Evolutionary conservation across 768 basidiomycete species (phyloP), one percentile per base, ranked within the genome.

Genomic region (Russula sp.): DNA sequence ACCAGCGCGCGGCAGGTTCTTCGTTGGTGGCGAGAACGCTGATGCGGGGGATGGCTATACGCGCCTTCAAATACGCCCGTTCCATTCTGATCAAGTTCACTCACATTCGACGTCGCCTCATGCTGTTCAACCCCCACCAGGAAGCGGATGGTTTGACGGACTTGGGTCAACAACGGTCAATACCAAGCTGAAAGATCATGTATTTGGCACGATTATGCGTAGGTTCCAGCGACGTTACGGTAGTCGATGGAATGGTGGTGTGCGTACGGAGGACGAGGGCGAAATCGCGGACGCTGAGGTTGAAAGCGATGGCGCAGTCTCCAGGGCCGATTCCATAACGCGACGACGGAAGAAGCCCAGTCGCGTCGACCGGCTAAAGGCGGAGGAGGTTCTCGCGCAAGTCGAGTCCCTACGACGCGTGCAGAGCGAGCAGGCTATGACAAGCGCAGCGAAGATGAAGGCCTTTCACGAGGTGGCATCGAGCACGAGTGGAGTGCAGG

Each of bases 101-200:
- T 44, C 35, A 31, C 58, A 53, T 20, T 39, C 65, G 18, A 49
- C 54, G 11, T 39, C 63, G 6, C 58, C 57, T 47, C 35, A 61
- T 47, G 2, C 18, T 6, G 3, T 55, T 9, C 42, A 57, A 10
- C 35, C 51, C 7, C 27, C 59, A 1, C 14, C 58, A 1, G 54
- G 55, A 47, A 77, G 79, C 13, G 80, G 80, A 51, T 82, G 82
- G 78, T 94, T 94, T 68, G 91, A 89, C 39, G 96, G 95, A 3
- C 90, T 88, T 2, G 96, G 96, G 1, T 92, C 90, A 14, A 98
- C 97, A 6, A 82, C 87, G 57, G 94, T 98, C 63, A 98, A 99
- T 73, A 93, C 89, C 44, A 91, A 85, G 72, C 78, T 99, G 62
- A 95, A 94, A 75, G 94, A 98, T 71, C 94, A 96, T 68, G 93